phyloP scores from a whole-genome alignment of 441 rosid species.

The Arabidopsis hybrid region DNA sequence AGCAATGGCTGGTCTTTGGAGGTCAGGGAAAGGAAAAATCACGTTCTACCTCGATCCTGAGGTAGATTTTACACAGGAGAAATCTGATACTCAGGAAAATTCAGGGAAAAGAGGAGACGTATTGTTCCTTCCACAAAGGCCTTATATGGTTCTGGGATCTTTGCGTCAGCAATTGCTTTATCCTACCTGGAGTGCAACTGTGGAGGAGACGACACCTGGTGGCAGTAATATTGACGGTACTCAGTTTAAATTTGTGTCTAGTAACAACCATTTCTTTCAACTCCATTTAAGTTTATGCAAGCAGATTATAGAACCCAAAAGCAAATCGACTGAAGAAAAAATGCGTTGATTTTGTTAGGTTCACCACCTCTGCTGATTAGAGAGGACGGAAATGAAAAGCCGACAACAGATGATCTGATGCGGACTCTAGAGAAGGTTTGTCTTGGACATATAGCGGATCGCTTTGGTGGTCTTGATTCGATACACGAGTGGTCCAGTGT shows the following conservation, averaged over 20 bases:
- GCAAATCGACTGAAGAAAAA: constrained; percentile 15
- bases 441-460: constrained; percentile 73
- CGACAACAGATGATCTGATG: constrained; percentile 72
- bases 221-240: constrained; percentile 39
- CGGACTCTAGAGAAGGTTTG: constrained; percentile 72
- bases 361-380: constrained; percentile 55
- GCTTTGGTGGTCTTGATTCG: constrained; percentile 74
- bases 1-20: constrained; percentile 97
- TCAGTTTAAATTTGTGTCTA: constrained; percentile 25
- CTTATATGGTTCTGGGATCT: constrained; percentile 96
- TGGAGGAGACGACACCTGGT: constrained; percentile 42
- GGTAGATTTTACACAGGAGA: constrained; percentile 40
- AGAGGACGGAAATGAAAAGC: constrained; percentile 47
- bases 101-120: constrained; percentile 55
- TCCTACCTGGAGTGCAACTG: constrained; percentile 73
- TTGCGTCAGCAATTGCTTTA: constrained; percentile 96
- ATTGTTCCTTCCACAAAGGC: constrained; percentile 96
- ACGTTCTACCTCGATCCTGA: constrained; percentile 65
- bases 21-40: constrained; percentile 81
- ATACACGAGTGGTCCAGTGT: constrained; percentile 90
- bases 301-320: constrained; percentile 15
- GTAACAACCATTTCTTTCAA: constrained; percentile 8
- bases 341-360: constrained; percentile 48
- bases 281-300: constrained; percentile 14
- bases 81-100: constrained; percentile 37